Base-by-base conservation (phyloP, 176 grass and related monocot species). In the Avena atlantica region DNA sequence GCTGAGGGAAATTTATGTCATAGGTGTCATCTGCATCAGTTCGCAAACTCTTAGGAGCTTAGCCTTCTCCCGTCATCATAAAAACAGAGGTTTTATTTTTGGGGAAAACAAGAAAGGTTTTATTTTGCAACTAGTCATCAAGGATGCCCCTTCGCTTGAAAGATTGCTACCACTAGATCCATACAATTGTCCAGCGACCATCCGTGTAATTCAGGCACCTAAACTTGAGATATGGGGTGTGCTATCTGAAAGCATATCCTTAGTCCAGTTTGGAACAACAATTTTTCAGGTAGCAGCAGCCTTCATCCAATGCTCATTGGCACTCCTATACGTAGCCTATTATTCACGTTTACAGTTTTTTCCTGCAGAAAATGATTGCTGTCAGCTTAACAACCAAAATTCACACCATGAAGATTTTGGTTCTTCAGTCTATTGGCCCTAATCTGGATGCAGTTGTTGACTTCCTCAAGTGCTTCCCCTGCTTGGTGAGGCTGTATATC, bases 401-500 rank as follows among this genome's bases (percentile, higher is more conserved):
- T 2, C 42, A 2, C 44, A 74, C 42, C 12, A 23, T 74, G 71
- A 74, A 74, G 71, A 45, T 74, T 57, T 78, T 78, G 75, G 27
- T 58, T 58, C 27, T 58, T n/a, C 5, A 25, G 0, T 74, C 71
- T 24, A 0, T 15, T 74, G 71, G 45, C 45, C 71, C 71, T 74
- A 50, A 74, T 74, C 45, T 23, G 23, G 69, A 20, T 61, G 70
- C 58, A 1, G 53, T 78, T 55, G 4, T 34, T 5, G 9, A 19
- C 40, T 61, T 61, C 37, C 5, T 84, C 2, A 74, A 48, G 17
- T 84, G 55, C 44, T 83, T 73, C 7, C 81, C 68, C 21, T 59
- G 31, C 67, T 58, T 60, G 53, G n/a, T 19, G 36, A 73, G 2
- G 19, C 70, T 74, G 5, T 74, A 74, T 74, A 8, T 72, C 69